phyloP scores from a whole-genome alignment of 2,329 filamentous ascomycete species.

The Aspergillus novofumigatus region DNA sequence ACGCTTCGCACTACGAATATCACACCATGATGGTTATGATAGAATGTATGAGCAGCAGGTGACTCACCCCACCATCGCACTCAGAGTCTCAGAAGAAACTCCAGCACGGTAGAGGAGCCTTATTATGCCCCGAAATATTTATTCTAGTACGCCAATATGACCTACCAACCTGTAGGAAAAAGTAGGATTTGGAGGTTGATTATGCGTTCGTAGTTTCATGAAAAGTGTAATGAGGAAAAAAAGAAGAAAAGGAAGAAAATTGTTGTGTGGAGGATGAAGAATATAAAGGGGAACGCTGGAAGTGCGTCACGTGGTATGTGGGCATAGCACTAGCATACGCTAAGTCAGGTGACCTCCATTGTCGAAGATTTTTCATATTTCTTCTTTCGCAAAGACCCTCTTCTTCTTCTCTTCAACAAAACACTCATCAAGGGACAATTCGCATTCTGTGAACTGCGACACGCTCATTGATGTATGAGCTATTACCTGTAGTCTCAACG shows the following conservation, averaged over 20 bases:
- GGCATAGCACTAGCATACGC: not conserved
- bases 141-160: constrained; percentile 48
- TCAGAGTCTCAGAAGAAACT: constrained; percentile 20
- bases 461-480: not conserved
- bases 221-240: constrained; percentile 37
- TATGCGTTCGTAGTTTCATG: constrained; percentile 43
- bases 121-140: constrained; percentile 26
- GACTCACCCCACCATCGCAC: constrained; percentile 34
- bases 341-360: not conserved
- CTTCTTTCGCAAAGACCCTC: not conserved
- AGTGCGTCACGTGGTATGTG: constrained; percentile 13
- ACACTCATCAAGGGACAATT: not conserved
- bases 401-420: not conserved
- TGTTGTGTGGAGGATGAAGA: not conserved
- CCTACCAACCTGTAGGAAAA: constrained; percentile 40
- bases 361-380: not conserved
- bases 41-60: constrained; percentile 38
- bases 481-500: not conserved
- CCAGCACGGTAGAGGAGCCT: constrained; percentile 30
- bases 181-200: constrained; percentile 45
- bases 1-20: not conserved
- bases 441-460: too few species aligned
- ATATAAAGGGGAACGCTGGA: not conserved
- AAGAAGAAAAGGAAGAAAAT: constrained; percentile 12
- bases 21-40: not conserved